phyloP scores from a whole-genome alignment of 2,329 filamentous ascomycete species.

The Sporothrix phasma region DNA sequence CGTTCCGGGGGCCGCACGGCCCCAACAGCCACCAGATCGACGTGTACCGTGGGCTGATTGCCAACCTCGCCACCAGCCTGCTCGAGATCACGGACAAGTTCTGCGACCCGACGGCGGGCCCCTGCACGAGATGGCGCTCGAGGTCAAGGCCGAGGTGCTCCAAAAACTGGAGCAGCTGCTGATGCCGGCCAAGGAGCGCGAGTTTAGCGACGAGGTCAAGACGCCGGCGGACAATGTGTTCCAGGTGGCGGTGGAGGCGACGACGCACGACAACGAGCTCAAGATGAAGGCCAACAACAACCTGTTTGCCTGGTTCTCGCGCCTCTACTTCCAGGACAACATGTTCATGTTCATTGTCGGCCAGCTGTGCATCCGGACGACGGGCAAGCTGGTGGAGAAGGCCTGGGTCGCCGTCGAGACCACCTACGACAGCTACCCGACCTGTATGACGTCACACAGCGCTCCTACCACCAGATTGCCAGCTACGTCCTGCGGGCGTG shows the following conservation, averaged over 20 bases:
- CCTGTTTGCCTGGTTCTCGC: constrained; percentile 47
- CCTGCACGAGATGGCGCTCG: constrained; percentile 41
- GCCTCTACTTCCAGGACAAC: constrained; percentile 45
- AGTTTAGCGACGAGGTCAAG: constrained; percentile 41
- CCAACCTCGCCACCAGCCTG: constrained; percentile 34
- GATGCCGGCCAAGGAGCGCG: constrained; percentile 36
- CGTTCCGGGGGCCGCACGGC: constrained; percentile 20
- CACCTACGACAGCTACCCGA: constrained; percentile 41
- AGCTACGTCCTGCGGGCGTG: constrained; percentile 43
- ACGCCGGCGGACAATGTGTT: constrained; percentile 45
- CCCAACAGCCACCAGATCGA: constrained; percentile 29
- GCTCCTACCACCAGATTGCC: constrained; percentile 35
- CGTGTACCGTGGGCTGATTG: constrained; percentile 34
- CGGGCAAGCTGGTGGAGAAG: constrained; percentile 41
- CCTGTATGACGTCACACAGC: constrained; percentile 39
- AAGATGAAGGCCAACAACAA: constrained; percentile 34
- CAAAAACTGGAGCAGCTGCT: constrained; percentile 41
- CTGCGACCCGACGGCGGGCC: constrained; percentile 41
- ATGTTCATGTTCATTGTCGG: constrained; percentile 46
- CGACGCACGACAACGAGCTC: constrained; percentile 37
- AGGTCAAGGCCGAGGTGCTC: constrained; percentile 37
- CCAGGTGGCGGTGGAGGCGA: constrained; percentile 40
- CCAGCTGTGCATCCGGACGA: constrained; percentile 40
- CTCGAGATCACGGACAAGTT: constrained; percentile 38
- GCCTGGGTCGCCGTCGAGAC: constrained; percentile 41